These are phyloP conservation scores for Escovopsis sp. DNA, from an alignment of 2,329 filamentous ascomycete genomes.

Conservation along the genomic window DNA sequence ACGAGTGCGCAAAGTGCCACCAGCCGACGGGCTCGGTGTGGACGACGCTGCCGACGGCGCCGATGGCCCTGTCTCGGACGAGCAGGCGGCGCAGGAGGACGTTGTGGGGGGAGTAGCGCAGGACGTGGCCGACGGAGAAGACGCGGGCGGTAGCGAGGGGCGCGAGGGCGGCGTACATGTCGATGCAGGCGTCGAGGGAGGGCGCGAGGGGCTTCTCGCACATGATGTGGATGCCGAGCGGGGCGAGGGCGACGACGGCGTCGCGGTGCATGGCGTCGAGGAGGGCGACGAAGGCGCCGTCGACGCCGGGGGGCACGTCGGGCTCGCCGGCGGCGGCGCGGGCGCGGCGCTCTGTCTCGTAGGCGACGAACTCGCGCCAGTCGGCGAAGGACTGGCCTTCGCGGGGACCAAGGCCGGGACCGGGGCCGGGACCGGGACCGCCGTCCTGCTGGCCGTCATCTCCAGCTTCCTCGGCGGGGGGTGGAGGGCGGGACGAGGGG, in stretches of 20 bases:
- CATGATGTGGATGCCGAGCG: constrained; percentile 64
- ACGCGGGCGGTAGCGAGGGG: constrained; percentile 28
- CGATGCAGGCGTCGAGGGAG: constrained; percentile 60
- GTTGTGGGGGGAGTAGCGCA: constrained; percentile 89
- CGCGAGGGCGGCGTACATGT: constrained; percentile 49
- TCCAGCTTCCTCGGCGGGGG: no score
- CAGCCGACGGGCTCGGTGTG: constrained; percentile 92
- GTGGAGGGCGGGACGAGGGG: no score
- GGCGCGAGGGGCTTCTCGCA: constrained; percentile 91
- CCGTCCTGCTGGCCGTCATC: neutral
- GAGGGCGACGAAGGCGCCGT: constrained; percentile 51
- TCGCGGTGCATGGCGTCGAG: constrained; percentile 80
- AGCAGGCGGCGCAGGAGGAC: constrained; percentile 68
- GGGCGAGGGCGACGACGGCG: constrained; percentile 60
- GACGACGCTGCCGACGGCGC: constrained; percentile 71
- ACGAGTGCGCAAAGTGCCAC: constrained; percentile 91
- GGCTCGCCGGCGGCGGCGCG: constrained; percentile 33
- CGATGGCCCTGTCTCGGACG: constrained; percentile 59
- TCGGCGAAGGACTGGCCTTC: constrained; percentile 55
- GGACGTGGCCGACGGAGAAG: constrained; percentile 86
- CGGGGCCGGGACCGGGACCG: no score
- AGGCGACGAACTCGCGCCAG: constrained; percentile 65
- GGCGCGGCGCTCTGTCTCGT: constrained; percentile 49
- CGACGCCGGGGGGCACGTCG: constrained; percentile 37
- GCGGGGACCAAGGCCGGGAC: no score